Evolutionary conservation across 441 rosid genomes (phyloP), one percentile per base, ranked within the genome.

Genomic region (Eutrema salsugineum): DNA sequence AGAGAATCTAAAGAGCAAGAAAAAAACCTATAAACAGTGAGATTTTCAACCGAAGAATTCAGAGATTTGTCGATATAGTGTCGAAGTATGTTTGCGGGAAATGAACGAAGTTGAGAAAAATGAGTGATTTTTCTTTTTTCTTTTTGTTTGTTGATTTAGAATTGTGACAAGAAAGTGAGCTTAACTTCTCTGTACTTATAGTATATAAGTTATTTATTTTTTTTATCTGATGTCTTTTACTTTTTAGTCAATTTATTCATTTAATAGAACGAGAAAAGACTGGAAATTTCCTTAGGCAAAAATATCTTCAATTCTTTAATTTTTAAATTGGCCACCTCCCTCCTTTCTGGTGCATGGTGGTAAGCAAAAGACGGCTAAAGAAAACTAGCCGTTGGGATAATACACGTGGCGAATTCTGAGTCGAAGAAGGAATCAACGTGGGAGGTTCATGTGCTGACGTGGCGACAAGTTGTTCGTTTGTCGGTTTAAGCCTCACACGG

Each of bases 381-480:
- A 57, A 74, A 76, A 76, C 76, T 76, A 76, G 79, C 79, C 79
- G 79, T 76, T 76, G 44, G 28, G 60, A 40, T 1, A 0, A 15
- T 5, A 40, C 71, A 63, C 71, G 55, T 76, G 79, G 57, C 42
- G 27, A 2, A 1, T 5, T 61, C 12, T 39, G 35, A 62, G 14
- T 2, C 11, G 14, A 0, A 47, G 19, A 36, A 67, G 46, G 67
- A 76, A 69, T 42, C 35, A 63, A 69, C 66, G 61, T 53, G 73
- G 73, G 63, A n/a, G 44, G 49, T 75, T 68, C 63, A 16, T 39
- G 11, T 64, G 75, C 11, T 76, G 66, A 76, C 16, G 71, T 76
- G 79, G 76, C 33, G 28, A 57, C 27, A 33, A 20, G 17, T 12
- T 56, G 66, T 69, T 55, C 43, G 15, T 53, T 43, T 54, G 74